phyloP scores from a whole-genome alignment of 257 asterid genomes.

The Solanum corneliomulleri region DNA sequence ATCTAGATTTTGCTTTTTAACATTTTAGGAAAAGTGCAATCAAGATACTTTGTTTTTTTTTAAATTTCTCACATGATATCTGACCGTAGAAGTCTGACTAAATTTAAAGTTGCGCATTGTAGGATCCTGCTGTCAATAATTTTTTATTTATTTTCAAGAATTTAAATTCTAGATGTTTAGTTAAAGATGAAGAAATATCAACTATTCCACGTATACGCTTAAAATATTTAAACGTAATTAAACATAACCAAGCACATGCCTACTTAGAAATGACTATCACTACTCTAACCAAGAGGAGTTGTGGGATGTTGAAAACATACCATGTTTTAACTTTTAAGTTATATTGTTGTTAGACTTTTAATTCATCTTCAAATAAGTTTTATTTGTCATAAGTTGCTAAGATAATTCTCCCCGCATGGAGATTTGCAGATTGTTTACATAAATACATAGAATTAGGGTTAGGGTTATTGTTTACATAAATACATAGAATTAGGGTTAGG shows the following conservation, averaged over 20 bases:
- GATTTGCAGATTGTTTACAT: background rate
- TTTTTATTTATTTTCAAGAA: background rate
- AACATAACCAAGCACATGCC: background rate
- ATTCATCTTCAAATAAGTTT: background rate
- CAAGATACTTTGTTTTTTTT: background rate
- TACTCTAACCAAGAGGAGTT: background rate
- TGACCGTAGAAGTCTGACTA: background rate
- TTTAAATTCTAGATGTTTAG: too few species aligned
- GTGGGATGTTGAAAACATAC: background rate
- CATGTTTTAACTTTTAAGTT: background rate
- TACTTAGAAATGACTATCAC: background rate
- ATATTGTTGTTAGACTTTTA: background rate
- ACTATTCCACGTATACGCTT: background rate
- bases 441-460: too few species aligned
- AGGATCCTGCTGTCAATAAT: background rate
- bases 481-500: too few species aligned
- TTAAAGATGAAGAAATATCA: rapidly evolving
- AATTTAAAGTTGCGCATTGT: rapidly evolving
- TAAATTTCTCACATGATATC: rapidly evolving
- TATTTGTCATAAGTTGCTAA: background rate
- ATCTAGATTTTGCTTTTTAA: background rate
- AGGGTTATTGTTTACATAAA: background rate
- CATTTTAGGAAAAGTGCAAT: background rate
- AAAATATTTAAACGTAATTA: background rate
- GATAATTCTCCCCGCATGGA: background rate